phyloP scores from a whole-genome alignment of 768 basidiomycete species.

The Mycena capillaripes region DNA sequence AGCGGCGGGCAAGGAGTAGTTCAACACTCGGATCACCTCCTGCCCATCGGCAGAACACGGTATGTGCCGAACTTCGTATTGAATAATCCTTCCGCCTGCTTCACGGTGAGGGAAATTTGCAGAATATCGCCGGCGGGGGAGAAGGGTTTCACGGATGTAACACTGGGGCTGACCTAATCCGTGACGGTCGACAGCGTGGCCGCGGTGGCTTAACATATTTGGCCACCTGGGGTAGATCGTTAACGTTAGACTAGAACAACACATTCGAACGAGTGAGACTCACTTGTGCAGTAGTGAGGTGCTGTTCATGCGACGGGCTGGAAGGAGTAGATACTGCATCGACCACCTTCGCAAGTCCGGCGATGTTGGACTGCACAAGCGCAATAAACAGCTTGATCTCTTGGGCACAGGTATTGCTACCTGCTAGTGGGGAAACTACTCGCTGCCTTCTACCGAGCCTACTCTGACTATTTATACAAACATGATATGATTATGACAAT shows the following conservation, averaged over 20 bases:
- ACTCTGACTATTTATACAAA: no score
- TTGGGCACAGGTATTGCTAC: no score
- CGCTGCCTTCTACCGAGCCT: no score
- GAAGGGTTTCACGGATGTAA: slow-evolving; percentile 19
- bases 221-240: slow-evolving; percentile 6
- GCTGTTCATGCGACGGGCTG: no score
- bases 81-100: slow-evolving; percentile 26
- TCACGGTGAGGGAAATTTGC: slow-evolving; percentile 25
- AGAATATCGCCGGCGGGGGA: slow-evolving; percentile 29
- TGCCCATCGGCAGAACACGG: slow-evolving; percentile 13
- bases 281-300: slow-evolving; percentile 22
- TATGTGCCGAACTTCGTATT: slow-evolving; percentile 24
- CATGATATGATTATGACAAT: no score
- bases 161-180: slow-evolving; percentile 20
- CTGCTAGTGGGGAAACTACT: no score
- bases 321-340: slow-evolving; percentile 22
- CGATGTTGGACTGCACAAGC: slow-evolving; percentile 17
- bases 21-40: slow-evolving; percentile 24
- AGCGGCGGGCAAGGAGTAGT: slow-evolving; percentile 18
- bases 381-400: slow-evolving; percentile 22
- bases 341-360: slow-evolving; percentile 20
- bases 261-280: not conserved
- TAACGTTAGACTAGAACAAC: not conserved
- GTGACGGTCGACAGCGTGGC: slow-evolving; percentile 23
- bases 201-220: slow-evolving; percentile 15